Evolutionary conservation across 345 rosid genomes (phyloP).

Genomic region (Sonneratia alba): DNA sequence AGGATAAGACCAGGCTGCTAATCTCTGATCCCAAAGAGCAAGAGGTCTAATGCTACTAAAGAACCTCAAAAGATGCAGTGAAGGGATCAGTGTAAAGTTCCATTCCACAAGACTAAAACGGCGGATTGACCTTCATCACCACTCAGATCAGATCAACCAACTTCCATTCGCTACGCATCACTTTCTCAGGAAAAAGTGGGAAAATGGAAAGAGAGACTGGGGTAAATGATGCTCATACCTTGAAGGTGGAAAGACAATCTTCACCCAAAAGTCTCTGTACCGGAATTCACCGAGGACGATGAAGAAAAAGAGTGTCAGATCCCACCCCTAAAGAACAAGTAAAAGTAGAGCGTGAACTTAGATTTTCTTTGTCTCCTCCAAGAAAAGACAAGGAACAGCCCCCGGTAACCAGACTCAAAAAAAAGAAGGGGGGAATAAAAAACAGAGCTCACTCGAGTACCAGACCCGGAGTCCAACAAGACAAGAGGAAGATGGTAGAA

Average conservation of each 20-base stretch:
- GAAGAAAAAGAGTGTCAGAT: conserved; percentile 23
- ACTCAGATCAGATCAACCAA: conserved; percentile 9
- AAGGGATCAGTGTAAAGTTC: not conserved
- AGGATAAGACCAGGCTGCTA: not conserved
- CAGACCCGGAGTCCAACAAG: not conserved
- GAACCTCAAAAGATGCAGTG: not conserved
- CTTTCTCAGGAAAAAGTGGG: not conserved
- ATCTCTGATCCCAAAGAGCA: not conserved
- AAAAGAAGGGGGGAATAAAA: not conserved
- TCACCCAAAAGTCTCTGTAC: conserved; percentile 7
- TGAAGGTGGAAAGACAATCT: conserved; percentile 14
- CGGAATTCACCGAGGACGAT: conserved; percentile 13
- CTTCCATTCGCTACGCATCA: not conserved
- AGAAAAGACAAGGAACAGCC: conserved; percentile 23
- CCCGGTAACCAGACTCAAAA: conserved; percentile 9
- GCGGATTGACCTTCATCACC: not conserved
- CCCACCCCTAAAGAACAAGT: conserved; percentile 22
- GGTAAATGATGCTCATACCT: conserved; percentile 23
- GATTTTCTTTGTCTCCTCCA: conserved; percentile 9
- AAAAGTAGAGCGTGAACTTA: conserved; percentile 10
- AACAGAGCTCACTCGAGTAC: conserved; percentile 1
- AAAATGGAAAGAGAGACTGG: conserved; percentile 1
- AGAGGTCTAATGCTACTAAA: not conserved
- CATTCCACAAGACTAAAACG: not conserved
- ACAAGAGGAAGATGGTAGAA: not conserved